Evolutionary conservation across 495 filamentous ascomycete genomes (phyloP), one percentile per base, ranked within the genome.

Genomic region (Emericellopsis terricola): DNA sequence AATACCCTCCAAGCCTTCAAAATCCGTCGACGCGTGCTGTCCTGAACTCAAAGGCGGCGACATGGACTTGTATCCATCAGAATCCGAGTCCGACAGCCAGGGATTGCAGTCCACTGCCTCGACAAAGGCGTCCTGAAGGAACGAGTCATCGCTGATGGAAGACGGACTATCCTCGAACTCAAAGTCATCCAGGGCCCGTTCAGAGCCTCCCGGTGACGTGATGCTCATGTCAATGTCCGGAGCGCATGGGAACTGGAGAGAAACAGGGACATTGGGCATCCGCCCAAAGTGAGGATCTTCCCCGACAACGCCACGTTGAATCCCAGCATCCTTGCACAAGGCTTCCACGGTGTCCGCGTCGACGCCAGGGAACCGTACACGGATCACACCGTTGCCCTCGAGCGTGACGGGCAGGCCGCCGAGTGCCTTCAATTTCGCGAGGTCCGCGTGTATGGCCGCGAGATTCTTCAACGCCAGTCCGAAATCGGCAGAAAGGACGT

Each of bases 341-440:
- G 65, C 58, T 49, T 91, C 82, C 0, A 96, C 84, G 2, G 79
- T 81, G 3, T 76, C 72, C 0, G 70, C 72, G 46, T 94, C 86
- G 41, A 87, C 92, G 15, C 89, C 89, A 1, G 82, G 79, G 49
- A 97, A 96, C 23, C 82, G 75, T 2, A 96, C 78, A 8, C 79
- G 69, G 6, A 97, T 57, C 3, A 60, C 51, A 27, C 51, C 49
- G 24, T 51, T 48, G 5, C 69, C 69, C 31, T 76, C 75, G 26
- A 94, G 63, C 0, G 63, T 57, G 13, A 94, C 73, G 0, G 89
- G 82, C 7, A 96, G 61, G 46, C 94, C 83, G 7, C 89, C 89
- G 3, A 94, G 53, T 1, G 59, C 51, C 1, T 78, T 65, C 4
- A 97, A 58, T 10, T 67, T 69, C 46, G 83, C 78, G 14, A 96